Conservation (phyloP, 164 flowering plant genomes). For the Vitis riparia region DNA sequence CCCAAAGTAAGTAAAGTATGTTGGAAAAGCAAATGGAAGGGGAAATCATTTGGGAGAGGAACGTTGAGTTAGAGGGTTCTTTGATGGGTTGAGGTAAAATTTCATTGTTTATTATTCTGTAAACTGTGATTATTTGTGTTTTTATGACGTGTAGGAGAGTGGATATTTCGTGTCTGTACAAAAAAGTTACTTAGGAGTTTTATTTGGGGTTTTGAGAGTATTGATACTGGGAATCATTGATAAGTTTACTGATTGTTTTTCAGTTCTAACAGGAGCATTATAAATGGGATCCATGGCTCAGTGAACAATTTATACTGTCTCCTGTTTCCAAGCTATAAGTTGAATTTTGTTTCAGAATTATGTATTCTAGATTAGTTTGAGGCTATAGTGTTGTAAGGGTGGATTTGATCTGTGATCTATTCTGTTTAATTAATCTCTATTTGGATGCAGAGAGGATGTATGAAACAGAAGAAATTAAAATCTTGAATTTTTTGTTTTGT, state of each 20-base stretch:
- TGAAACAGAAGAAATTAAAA: background rate
- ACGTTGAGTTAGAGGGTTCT: too few relatives aligned
- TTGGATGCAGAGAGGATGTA: background rate
- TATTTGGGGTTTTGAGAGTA: slow-evolving; percentile 1
- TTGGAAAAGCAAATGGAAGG: too few relatives aligned
- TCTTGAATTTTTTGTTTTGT: background rate
- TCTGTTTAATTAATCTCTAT: background rate
- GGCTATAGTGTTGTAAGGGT: background rate
- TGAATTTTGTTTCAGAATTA: background rate
- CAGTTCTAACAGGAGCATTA: background rate
- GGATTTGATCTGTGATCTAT: background rate
- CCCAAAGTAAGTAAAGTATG: too few relatives aligned
- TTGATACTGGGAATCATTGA: too few relatives aligned
- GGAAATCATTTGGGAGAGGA: too few relatives aligned
- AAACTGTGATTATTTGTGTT: too few relatives aligned
- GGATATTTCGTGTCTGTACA: too few relatives aligned
- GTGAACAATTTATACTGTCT: background rate
- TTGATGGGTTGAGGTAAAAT: too few relatives aligned
- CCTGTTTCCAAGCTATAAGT: background rate
- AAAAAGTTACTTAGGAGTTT: background rate
- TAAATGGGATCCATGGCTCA: background rate
- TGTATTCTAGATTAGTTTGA: background rate
- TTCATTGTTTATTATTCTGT: too few relatives aligned
- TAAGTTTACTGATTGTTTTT: too few relatives aligned
- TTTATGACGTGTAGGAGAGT: too few relatives aligned